Evolutionary conservation across 139 green algal genomes (phyloP).

Genomic region (Volvox reticuliferus): DNA sequence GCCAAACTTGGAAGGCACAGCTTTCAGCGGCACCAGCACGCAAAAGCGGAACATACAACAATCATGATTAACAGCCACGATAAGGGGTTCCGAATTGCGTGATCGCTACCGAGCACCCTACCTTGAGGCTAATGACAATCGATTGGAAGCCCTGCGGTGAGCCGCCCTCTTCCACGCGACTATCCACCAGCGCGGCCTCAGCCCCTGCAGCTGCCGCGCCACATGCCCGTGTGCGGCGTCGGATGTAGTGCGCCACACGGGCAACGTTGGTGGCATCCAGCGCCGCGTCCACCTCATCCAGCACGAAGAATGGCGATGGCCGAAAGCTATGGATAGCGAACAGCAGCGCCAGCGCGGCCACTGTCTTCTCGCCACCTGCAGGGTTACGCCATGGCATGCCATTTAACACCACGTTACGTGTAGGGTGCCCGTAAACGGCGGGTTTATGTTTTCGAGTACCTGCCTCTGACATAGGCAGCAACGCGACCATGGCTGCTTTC

Average conservation of each 20-base stretch:
- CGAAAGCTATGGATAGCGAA: constrained; percentile 97
- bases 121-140: constrained; percentile 96
- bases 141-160: constrained; percentile 62
- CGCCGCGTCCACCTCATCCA: constrained; percentile 95
- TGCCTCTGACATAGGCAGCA: too few relatives aligned
- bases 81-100: too few relatives aligned
- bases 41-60: too few relatives aligned
- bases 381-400: too few relatives aligned
- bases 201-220: not conserved
- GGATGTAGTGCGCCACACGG: constrained; percentile 94
- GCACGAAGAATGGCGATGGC: constrained; percentile 97
- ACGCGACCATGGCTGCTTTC: too few relatives aligned
- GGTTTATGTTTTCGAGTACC: too few relatives aligned
- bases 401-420: too few relatives aligned
- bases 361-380: constrained; percentile 87
- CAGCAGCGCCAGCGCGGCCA: constrained; percentile 96
- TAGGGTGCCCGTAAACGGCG: too few relatives aligned
- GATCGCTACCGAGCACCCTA: not conserved
- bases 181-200: not conserved
- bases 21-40: too few relatives aligned
- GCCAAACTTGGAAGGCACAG: too few relatives aligned
- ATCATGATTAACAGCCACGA: too few relatives aligned
- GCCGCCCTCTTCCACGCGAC: not conserved
- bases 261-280: constrained; percentile 97
- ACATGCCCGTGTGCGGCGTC: constrained; percentile 66